These are phyloP conservation scores for Boechera divaricarpa DNA, from an alignment of 345 rosid genomes.

Conservation along the genomic window DNA sequence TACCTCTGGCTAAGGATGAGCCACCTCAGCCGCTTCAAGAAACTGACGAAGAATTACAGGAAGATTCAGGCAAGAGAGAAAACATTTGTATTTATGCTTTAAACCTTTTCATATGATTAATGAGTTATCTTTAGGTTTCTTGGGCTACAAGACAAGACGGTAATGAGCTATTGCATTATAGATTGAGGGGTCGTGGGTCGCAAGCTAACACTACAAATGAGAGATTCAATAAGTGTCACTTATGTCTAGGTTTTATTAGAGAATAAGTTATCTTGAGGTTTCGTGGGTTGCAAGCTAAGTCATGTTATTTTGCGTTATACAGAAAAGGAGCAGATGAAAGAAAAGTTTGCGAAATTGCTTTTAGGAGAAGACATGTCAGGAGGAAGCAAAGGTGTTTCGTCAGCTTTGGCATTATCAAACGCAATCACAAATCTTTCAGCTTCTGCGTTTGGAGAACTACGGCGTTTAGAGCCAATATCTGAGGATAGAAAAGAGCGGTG, in stretches of 20 bases:
- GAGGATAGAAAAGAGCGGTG: slow-evolving; percentile 59
- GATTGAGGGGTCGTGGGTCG: neutral
- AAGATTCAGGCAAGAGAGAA: slow-evolving; percentile 32
- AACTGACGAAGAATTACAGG: slow-evolving; percentile 23
- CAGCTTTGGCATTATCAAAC: slow-evolving; percentile 74
- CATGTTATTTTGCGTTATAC: slow-evolving; percentile 9
- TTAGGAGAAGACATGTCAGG: slow-evolving; percentile 88
- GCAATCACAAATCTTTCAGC: slow-evolving; percentile 59
- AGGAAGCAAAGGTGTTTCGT: slow-evolving; percentile 76
- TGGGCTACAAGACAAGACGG: neutral
- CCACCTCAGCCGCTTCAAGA: slow-evolving; percentile 5
- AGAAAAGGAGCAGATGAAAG: slow-evolving; percentile 55
- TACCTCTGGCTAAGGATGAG: slow-evolving; percentile 8
- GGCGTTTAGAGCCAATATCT: slow-evolving; percentile 64
- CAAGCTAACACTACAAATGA: neutral
- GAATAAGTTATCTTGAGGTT: neutral
- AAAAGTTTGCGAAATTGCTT: slow-evolving; percentile 65
- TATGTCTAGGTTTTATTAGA: neutral
- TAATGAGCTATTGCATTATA: neutral
- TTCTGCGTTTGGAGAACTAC: slow-evolving; percentile 55
- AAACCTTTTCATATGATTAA: neutral
- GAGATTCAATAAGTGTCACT: neutral
- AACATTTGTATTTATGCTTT: neutral
- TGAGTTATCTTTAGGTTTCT: neutral
- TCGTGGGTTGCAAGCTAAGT: slow-evolving; percentile 8